Evolutionary conservation across 805 yeast species (phyloP).

Genomic region (Metschnikowia peoriensis): DNA sequence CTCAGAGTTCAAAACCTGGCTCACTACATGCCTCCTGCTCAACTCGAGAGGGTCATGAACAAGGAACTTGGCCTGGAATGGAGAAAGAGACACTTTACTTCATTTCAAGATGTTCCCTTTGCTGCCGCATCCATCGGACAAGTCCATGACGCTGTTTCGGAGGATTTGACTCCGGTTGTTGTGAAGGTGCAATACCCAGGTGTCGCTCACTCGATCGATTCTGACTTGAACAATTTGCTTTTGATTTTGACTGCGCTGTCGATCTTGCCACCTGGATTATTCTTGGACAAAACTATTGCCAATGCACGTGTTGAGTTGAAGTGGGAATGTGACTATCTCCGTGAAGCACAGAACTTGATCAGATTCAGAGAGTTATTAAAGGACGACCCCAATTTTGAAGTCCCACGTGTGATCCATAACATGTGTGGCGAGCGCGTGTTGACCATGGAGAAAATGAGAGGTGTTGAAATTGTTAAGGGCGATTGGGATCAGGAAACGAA

Average conservation of each 20-base stretch:
- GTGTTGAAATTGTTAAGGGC: conserved; percentile 77
- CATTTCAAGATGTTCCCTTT: conserved; percentile 83
- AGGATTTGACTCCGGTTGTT: conserved; percentile 71
- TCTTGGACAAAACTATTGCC: conserved; percentile 85
- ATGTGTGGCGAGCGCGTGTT: conserved; percentile 79
- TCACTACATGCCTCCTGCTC: conserved; percentile 94
- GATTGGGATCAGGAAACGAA: conserved; percentile 69
- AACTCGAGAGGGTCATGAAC: conserved; percentile 71
- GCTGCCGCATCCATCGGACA: conserved; percentile 99
- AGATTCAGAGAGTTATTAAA: conserved; percentile 58
- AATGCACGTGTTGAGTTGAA: conserved; percentile 91
- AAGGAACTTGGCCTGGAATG: conserved; percentile 76
- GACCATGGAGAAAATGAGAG: conserved; percentile 87
- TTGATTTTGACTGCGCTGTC: conserved; percentile 83
- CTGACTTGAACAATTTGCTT: conserved; percentile 84
- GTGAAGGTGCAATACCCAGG: conserved; percentile 98
- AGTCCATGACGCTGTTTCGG: conserved; percentile 80
- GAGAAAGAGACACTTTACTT: conserved; percentile 62
- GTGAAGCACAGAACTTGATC: conserved; percentile 79
- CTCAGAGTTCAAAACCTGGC: conserved; percentile 90
- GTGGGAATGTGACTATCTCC: conserved; percentile 95
- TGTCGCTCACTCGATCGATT: conserved; percentile 88
- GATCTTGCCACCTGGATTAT: conserved; percentile 85
- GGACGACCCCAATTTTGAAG: conserved; percentile 61
- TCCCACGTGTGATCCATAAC: conserved; percentile 78